Conservation (phyloP, 345 rosid species). For the Viola odorata region DNA sequence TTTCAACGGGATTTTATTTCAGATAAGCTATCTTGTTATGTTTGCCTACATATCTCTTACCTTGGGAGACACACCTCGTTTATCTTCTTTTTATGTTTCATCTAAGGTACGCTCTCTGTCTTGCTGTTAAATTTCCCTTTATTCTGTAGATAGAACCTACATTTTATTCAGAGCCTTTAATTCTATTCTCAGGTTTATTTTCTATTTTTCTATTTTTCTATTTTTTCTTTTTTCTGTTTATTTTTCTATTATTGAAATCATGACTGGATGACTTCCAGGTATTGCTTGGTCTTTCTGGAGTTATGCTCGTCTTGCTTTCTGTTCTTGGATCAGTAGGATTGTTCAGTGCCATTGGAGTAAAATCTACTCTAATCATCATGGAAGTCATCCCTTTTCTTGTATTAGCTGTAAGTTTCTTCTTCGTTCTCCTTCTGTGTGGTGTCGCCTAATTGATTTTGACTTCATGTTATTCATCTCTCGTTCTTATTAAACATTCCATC, state of each 20-base stretch:
- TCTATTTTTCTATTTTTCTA: background rate
- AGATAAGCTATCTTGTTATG: conserved; percentile 99
- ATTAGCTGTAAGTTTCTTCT: conserved; percentile 70
- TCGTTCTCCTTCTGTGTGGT: background rate
- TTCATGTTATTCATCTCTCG: background rate
- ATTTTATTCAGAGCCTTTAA: background rate
- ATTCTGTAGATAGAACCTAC: conserved; percentile 1
- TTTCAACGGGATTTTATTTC: conserved; percentile 19
- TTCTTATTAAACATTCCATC: too few species aligned
- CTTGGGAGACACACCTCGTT: conserved; percentile 68
- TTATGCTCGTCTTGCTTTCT: conserved; percentile 91
- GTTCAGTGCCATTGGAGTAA: conserved; percentile 91
- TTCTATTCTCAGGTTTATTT: background rate
- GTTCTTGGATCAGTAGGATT: conserved; percentile 94
- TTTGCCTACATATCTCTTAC: conserved; percentile 93
- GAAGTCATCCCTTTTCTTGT: conserved; percentile 99
- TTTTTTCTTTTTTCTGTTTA: background rate
- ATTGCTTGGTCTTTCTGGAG: conserved; percentile 91
- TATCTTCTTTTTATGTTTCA: conserved; percentile 66
- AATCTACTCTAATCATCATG: conserved; percentile 92
- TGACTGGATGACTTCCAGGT: conserved; percentile 50
- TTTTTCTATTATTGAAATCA: background rate
- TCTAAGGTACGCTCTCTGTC: conserved; percentile 59
- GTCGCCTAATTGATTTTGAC: conserved; percentile 6
- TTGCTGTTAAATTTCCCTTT: conserved; percentile 1